phyloP scores from a whole-genome alignment of 1,284 basidiomycete genomes.

The Ganoderma meredithae region DNA sequence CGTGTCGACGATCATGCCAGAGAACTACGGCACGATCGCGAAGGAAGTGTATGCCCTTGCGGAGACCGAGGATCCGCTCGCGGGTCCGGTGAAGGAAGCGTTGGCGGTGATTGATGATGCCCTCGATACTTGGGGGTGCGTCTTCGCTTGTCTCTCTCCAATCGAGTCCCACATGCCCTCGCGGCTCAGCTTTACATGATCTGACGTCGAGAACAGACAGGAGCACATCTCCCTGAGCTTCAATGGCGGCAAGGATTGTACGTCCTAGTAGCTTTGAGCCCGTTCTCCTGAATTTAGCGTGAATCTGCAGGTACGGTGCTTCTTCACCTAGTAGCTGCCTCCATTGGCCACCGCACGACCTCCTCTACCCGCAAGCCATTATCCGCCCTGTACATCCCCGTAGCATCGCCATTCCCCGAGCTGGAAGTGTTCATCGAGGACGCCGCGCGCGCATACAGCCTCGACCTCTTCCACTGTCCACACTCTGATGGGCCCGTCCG shows the following conservation, averaged over 20 bases:
- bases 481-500: conserved; percentile 45
- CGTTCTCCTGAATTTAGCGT: neutral
- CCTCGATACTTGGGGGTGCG: conserved; percentile 81
- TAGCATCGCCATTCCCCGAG: conserved; percentile 85
- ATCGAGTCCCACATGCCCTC: conserved; percentile 3
- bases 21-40: conserved; percentile 48
- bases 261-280: conserved; percentile 42
- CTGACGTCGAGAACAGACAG: conserved; percentile 49
- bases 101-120: conserved; percentile 80
- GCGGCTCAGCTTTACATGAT: neutral
- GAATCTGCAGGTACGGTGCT: conserved; percentile 84
- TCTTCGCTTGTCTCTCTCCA: conserved; percentile 33
- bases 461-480: conserved; percentile 77
- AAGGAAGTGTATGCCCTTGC: conserved; percentile 68
- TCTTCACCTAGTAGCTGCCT: conserved; percentile 87
- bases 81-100: conserved; percentile 74
- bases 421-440: conserved; percentile 88
- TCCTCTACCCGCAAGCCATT: conserved; percentile 57
- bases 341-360: conserved; percentile 57
- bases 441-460: conserved; percentile 71
- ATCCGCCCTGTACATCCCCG: conserved; percentile 88
- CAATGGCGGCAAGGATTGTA: conserved; percentile 98
- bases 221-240: conserved; percentile 87
- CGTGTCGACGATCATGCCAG: neutral
- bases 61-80: conserved; percentile 58